Conservation (phyloP, 495 filamentous ascomycete genomes). For the Cercophora scortea region DNA sequence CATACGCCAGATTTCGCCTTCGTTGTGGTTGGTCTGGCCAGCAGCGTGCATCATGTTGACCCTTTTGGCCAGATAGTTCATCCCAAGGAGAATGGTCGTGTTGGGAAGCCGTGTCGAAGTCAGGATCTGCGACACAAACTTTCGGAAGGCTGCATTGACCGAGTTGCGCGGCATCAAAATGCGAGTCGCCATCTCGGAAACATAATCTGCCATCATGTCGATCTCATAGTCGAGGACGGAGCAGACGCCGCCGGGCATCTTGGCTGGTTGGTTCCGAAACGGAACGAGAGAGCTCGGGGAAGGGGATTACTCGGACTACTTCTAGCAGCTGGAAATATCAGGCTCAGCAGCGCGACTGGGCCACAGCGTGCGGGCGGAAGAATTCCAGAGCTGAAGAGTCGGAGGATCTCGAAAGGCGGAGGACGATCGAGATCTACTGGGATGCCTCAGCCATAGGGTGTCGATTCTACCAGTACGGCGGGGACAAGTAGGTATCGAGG, state of each 20-base stretch:
- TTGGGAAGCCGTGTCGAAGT: conserved; percentile 91
- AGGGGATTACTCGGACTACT: conserved; percentile 26
- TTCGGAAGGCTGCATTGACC: conserved; percentile 75
- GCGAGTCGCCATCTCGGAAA: conserved; percentile 82
- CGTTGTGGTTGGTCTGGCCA: conserved; percentile 49
- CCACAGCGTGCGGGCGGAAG: conserved; percentile 18
- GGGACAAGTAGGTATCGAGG: not conserved
- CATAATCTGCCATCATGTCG: conserved; percentile 96
- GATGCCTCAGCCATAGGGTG: conserved; percentile 36
- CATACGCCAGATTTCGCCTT: conserved; percentile 81
- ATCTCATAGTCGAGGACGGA: conserved; percentile 97
- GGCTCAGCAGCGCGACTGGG: conserved; percentile 8
- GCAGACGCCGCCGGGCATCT: conserved; percentile 77
- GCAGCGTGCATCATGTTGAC: conserved; percentile 62
- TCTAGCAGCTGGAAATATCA: conserved; percentile 31
- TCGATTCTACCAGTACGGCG: not conserved
- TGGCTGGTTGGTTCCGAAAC: conserved; percentile 14
- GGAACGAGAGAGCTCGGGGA: conserved; percentile 16
- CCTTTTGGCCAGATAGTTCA: conserved; percentile 81
- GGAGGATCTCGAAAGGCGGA: conserved; percentile 13
- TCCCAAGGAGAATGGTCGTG: conserved; percentile 86
- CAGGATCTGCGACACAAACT: conserved; percentile 90
- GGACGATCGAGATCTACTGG: conserved; percentile 30
- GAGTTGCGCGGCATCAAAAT: conserved; percentile 61
- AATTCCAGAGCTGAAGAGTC: conserved; percentile 35